Evolutionary conservation across 495 filamentous ascomycete species (phyloP).

Genomic region (Saxophila tyrrhenica): DNA sequence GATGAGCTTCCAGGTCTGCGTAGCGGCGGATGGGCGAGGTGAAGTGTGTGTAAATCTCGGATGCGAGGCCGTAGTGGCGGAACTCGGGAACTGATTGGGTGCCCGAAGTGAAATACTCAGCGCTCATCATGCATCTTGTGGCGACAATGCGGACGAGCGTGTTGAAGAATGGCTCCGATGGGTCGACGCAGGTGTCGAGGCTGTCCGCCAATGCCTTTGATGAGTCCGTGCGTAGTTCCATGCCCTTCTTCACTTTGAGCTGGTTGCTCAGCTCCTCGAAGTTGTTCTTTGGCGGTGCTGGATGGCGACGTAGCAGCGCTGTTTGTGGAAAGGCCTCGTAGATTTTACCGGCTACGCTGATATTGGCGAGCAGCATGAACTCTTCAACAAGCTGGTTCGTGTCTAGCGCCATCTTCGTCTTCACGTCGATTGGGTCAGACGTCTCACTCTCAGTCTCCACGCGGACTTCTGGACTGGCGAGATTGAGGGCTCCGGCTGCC

Average conservation of each 20-base stretch:
- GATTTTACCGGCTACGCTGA: conserved; percentile 76
- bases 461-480: conserved; percentile 90
- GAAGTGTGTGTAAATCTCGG: conserved; percentile 97
- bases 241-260: conserved; percentile 67
- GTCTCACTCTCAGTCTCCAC: conserved; percentile 90
- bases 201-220: conserved; percentile 86
- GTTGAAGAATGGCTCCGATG: conserved; percentile 92
- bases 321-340: conserved; percentile 88
- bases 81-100: conserved; percentile 88
- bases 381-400: conserved; percentile 97
- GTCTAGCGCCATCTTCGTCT: conserved; percentile 85
- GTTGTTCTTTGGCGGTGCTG: conserved; percentile 82
- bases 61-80: conserved; percentile 90
- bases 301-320: conserved; percentile 84
- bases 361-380: conserved; percentile 98
- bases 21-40: conserved; percentile 95
- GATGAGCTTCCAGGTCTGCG: conserved; percentile 84
- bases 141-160: conserved; percentile 93
- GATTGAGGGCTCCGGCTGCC: conserved; percentile 87
- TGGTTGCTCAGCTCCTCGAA: conserved; percentile 90
- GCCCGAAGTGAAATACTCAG: conserved; percentile 93
- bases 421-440: conserved; percentile 89
- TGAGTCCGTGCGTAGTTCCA: conserved; percentile 69
- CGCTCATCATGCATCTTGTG: conserved; percentile 97
- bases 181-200: conserved; percentile 71